These are phyloP conservation scores for Apiospora aurea DNA, from an alignment of 2,329 filamentous ascomycete species.

Conservation along the genomic window DNA sequence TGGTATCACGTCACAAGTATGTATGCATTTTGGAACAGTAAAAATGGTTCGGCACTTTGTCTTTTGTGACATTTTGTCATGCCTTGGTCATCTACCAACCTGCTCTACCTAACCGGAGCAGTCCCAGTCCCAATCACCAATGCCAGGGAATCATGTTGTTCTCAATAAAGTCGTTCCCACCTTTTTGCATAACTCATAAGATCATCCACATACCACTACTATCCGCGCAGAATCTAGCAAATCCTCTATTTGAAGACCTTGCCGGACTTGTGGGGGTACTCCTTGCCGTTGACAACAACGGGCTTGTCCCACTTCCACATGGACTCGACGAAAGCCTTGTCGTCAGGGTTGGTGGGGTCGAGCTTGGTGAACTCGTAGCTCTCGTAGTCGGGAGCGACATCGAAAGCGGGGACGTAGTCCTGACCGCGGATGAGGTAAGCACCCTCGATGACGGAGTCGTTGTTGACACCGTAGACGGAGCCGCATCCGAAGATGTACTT, in stretches of 20 bases:
- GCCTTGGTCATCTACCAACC: slow-evolving; percentile 17
- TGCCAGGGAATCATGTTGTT: slow-evolving; percentile 23
- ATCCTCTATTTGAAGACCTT: slow-evolving; percentile 94
- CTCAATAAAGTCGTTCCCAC: slow-evolving; percentile 22
- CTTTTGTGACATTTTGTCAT: slow-evolving; percentile 22
- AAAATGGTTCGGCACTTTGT: slow-evolving; percentile 7
- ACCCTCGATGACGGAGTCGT: slow-evolving; percentile 90
- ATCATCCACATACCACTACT: slow-evolving; percentile 13
- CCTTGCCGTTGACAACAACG: slow-evolving; percentile 81
- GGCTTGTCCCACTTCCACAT: slow-evolving; percentile 94
- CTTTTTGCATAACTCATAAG: slow-evolving; percentile 27
- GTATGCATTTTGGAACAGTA: not conserved
- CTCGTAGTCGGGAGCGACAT: slow-evolving; percentile 97
- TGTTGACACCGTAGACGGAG: slow-evolving; percentile 88
- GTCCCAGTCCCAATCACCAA: slow-evolving; percentile 10
- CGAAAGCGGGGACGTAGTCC: slow-evolving; percentile 84
- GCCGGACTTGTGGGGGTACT: slow-evolving; percentile 85
- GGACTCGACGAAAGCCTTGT: slow-evolving; percentile 84
- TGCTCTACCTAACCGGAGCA: slow-evolving; percentile 10
- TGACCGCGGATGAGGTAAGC: slow-evolving; percentile 95
- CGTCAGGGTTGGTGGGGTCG: slow-evolving; percentile 83
- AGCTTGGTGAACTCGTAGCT: slow-evolving; percentile 97
- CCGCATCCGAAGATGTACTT: slow-evolving; percentile 96
- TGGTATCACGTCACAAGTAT: not conserved
- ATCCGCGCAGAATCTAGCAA: slow-evolving; percentile 35